Conservation (phyloP, 345 rosid genomes). For the Gossypioides kirkii region DNA sequence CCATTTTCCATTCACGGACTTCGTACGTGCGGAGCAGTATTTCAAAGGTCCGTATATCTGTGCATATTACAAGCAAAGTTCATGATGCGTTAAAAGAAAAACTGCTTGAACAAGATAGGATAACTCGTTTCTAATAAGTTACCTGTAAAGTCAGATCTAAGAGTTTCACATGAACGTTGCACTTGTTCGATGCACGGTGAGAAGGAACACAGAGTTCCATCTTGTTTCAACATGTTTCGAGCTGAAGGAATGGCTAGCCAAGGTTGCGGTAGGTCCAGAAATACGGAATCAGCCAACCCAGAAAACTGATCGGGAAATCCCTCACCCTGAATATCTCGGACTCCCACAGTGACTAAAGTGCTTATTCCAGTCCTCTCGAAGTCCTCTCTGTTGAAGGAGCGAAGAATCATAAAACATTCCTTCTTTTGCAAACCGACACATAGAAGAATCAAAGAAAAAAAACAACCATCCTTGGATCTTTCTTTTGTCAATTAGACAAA, state of each 20-base stretch:
- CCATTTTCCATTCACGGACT: constrained; percentile 61
- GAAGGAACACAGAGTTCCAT: constrained; percentile 79
- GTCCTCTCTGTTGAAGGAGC: constrained; percentile 52
- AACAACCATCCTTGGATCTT: background rate
- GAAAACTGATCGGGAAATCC: constrained; percentile 75
- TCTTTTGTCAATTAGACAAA: background rate
- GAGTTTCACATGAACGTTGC: constrained; percentile 79
- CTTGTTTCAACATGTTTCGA: constrained; percentile 75
- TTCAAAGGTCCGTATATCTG: constrained; percentile 86
- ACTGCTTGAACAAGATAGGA: background rate
- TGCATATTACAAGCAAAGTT: background rate
- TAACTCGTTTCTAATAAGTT: background rate
- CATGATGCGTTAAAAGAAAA: background rate
- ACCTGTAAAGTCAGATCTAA: constrained; percentile 69
- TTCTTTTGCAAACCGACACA: background rate
- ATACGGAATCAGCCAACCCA: constrained; percentile 24
- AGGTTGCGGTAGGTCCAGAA: constrained; percentile 5
- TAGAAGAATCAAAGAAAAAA: background rate
- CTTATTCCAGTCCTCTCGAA: constrained; percentile 72
- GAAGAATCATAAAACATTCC: background rate
- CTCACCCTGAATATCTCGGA: constrained; percentile 85
- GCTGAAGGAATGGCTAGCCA: constrained; percentile 58
- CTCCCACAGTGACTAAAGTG: constrained; percentile 69
- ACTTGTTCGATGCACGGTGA: constrained; percentile 98
- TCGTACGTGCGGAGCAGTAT: constrained; percentile 78